Conservation (phyloP, 2,329 filamentous ascomycete genomes). For the Xylariaceae sp. region DNA sequence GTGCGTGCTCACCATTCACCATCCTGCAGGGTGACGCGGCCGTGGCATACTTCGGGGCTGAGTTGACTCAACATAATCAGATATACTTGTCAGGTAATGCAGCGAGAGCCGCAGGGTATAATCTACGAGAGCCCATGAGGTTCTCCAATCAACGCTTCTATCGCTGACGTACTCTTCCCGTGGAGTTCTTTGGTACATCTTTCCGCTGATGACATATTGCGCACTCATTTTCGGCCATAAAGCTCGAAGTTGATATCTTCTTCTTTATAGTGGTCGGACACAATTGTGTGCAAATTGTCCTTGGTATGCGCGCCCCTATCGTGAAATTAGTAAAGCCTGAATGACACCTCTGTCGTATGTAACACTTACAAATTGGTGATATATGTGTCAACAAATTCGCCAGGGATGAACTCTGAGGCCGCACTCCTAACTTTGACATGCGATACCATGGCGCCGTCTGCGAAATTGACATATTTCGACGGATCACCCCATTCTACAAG, state of each 20-base stretch:
- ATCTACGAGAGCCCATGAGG: not conserved
- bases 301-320: slow-evolving; percentile 37
- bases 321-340: too few species aligned
- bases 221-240: slow-evolving; percentile 28
- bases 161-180: too few species aligned
- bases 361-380: slow-evolving; percentile 74
- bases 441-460: slow-evolving; percentile 75
- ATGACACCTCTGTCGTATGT: too few species aligned
- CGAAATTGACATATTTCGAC: slow-evolving; percentile 69
- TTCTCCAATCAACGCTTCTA: not conserved
- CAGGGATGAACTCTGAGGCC: slow-evolving; percentile 76
- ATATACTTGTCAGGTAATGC: too few species aligned
- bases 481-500: slow-evolving; percentile 85
- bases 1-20: not conserved
- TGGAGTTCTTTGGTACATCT: not conserved
- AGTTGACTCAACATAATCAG: not conserved
- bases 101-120: too few species aligned
- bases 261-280: slow-evolving; percentile 70
- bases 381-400: slow-evolving; percentile 72
- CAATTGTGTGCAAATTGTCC: slow-evolving; percentile 68
- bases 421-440: slow-evolving; percentile 75
- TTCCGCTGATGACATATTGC: slow-evolving; percentile 19
- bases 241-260: slow-evolving; percentile 64
- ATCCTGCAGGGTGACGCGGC: slow-evolving; percentile 13
- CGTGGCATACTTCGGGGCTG: not conserved